Evolutionary conservation across 2,329 filamentous ascomycete genomes (phyloP).

Genomic region (Aspergillus neotritici): DNA sequence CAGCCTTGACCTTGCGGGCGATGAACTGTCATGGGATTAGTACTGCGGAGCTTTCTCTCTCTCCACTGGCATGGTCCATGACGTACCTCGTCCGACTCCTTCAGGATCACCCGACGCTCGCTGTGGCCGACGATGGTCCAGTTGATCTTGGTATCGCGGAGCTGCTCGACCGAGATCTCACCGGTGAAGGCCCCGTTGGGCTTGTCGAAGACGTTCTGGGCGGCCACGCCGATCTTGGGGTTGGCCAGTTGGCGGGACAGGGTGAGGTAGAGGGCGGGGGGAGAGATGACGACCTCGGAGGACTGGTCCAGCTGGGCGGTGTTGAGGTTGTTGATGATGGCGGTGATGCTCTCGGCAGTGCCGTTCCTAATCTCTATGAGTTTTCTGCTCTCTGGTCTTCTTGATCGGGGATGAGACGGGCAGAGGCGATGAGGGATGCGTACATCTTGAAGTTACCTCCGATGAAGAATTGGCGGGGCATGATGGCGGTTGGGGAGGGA

Average conservation of each 20-base stretch:
- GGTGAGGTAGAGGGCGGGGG: slow-evolving; percentile 84
- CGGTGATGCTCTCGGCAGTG: slow-evolving; percentile 78
- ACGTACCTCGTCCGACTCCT: slow-evolving; percentile 67
- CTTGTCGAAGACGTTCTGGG: slow-evolving; percentile 97
- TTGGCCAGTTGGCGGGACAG: slow-evolving; percentile 74
- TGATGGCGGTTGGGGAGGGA: slow-evolving; percentile 48
- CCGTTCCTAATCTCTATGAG: slow-evolving; percentile 66
- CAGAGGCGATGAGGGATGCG: slow-evolving; percentile 30
- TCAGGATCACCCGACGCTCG: slow-evolving; percentile 84
- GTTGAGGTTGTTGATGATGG: slow-evolving; percentile 87
- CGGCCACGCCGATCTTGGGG: slow-evolving; percentile 73
- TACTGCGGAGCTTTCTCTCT: too few relatives aligned
- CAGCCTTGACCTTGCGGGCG: slow-evolving; percentile 89
- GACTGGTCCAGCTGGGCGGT: slow-evolving; percentile 59
- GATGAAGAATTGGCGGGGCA: slow-evolving; percentile 95
- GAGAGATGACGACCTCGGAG: slow-evolving; percentile 88
- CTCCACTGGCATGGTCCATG: too few relatives aligned
- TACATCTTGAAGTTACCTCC: slow-evolving; percentile 99
- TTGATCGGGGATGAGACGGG: slow-evolving; percentile 10
- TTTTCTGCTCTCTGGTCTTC: too few relatives aligned
- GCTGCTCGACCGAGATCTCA: slow-evolving; percentile 87
- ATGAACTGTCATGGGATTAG: too few relatives aligned
- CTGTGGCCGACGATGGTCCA: slow-evolving; percentile 94
- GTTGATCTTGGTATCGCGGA: slow-evolving; percentile 79
- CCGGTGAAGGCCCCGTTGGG: slow-evolving; percentile 95